A percentile compares a stretch with the other conserved stretches of the same genome.
phyloP scores from a whole-genome alignment of 768 basidiomycete species.

The Baorangia bicolor region DNA sequence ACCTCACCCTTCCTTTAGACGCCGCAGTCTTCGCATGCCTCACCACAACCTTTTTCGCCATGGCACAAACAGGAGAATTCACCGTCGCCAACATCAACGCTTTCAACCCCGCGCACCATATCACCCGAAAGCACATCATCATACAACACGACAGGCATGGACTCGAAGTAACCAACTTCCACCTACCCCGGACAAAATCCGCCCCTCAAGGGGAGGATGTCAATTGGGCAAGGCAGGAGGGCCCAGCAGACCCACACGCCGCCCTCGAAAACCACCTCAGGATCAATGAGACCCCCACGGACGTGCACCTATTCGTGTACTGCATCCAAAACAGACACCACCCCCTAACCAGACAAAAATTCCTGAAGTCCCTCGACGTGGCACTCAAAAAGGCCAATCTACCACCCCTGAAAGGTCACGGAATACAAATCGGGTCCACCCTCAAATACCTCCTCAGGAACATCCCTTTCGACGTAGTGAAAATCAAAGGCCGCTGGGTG shows the following conservation, averaged over 20 bases:
- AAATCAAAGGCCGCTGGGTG: not conserved
- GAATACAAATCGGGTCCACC: not conserved
- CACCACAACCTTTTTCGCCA: conserved; percentile 39
- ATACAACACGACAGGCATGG: not conserved
- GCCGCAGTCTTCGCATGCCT: conserved; percentile 39
- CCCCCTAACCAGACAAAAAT: not conserved
- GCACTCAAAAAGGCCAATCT: not conserved
- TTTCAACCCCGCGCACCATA: not conserved
- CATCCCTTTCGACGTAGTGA: not conserved
- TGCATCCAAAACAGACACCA: not conserved
- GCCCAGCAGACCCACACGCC: not conserved
- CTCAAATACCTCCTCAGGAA: not conserved
- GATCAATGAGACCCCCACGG: not conserved
- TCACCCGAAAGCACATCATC: not conserved
- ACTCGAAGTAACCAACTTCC: no score
- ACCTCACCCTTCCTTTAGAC: conserved; percentile 26
- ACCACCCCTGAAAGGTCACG: not conserved
- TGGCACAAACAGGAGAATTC: conserved; percentile 38
- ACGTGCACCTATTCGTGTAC: not conserved
- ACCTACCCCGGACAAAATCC: not conserved
- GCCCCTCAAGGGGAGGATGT: not conserved
- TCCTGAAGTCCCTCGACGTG: not conserved
- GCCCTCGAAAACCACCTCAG: not conserved
- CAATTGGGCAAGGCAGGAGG: not conserved
- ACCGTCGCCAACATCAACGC: conserved; percentile 22